Conservation (phyloP, 345 rosid species). For the Cardamine resedifolia region DNA sequence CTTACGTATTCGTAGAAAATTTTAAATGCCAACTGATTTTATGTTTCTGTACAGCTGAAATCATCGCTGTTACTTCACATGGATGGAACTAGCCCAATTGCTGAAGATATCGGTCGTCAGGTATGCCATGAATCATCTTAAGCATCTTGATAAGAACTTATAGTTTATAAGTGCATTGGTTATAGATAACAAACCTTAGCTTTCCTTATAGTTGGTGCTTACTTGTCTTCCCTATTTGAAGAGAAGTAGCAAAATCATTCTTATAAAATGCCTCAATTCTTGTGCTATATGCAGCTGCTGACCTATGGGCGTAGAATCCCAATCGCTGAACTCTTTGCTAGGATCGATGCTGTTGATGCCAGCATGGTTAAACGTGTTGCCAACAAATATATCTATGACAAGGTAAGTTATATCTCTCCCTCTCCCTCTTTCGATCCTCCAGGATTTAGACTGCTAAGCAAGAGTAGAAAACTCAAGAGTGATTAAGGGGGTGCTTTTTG, state of each 20-base stretch:
- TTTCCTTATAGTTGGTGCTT: neutral
- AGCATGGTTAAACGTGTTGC: slow-evolving; percentile 88
- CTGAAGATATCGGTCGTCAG: slow-evolving; percentile 99
- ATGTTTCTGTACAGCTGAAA: slow-evolving; percentile 61
- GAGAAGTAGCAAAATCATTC: neutral
- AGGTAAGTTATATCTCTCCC: slow-evolving; percentile 45
- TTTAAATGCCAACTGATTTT: neutral
- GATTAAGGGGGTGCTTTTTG: neutral
- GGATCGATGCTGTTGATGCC: slow-evolving; percentile 92
- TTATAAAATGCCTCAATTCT: neutral
- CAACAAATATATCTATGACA: slow-evolving; percentile 80
- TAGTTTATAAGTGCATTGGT: neutral
- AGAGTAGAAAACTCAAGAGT: neutral
- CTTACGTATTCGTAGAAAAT: neutral
- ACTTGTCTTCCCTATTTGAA: neutral
- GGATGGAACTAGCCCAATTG: slow-evolving; percentile 94
- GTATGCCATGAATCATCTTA: slow-evolving; percentile 41
- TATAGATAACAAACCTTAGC: neutral
- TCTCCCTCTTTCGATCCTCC: neutral
- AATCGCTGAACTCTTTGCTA: slow-evolving; percentile 78
- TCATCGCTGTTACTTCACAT: slow-evolving; percentile 89
- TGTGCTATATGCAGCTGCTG: slow-evolving; percentile 59
- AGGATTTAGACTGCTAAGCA: neutral
- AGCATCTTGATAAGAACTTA: slow-evolving; percentile 4
- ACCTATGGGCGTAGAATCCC: slow-evolving; percentile 97